Conservation (phyloP, 2,329 filamentous ascomycete genomes). For the Ophiostoma piceae region DNA sequence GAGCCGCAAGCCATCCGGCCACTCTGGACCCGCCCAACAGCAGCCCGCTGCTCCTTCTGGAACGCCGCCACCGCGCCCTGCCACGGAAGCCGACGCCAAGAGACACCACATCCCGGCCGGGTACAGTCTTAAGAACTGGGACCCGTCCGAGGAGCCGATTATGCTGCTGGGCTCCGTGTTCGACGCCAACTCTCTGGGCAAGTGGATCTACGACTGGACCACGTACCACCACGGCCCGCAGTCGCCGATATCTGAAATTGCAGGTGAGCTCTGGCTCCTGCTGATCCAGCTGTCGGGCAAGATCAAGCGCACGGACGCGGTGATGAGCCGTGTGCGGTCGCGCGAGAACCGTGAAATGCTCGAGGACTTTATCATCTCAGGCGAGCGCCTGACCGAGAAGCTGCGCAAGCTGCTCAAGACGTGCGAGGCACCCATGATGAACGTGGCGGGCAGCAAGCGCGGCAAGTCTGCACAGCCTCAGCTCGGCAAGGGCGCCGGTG, state of each 20-base stretch:
- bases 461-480: constrained; percentile 51
- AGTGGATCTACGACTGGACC: constrained; percentile 99
- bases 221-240: constrained; percentile 79
- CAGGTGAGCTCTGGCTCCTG: constrained; percentile 90
- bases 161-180: constrained; percentile 92
- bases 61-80: constrained; percentile 40
- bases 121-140: constrained; percentile 98
- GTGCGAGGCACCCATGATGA: constrained; percentile 94
- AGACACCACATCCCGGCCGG: constrained; percentile 74
- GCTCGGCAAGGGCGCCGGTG: constrained; percentile 86
- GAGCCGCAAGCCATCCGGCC: constrained; percentile 28
- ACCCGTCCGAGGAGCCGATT: constrained; percentile 88
- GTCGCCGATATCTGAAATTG: constrained; percentile 81
- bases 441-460: constrained; percentile 66
- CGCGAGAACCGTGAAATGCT: constrained; percentile 72
- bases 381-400: constrained; percentile 78
- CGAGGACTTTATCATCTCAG: constrained; percentile 83
- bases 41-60: constrained; percentile 28
- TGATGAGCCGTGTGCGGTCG: constrained; percentile 64
- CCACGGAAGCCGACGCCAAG: constrained; percentile 56
- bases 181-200: constrained; percentile 93
- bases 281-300: constrained; percentile 92
- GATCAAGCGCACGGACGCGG: constrained; percentile 83
- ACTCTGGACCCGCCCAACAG: background rate
- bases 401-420: constrained; percentile 82